Evolutionary conservation across 495 filamentous ascomycete species (phyloP).

Genomic region (Trichocladium antarcticum): DNA sequence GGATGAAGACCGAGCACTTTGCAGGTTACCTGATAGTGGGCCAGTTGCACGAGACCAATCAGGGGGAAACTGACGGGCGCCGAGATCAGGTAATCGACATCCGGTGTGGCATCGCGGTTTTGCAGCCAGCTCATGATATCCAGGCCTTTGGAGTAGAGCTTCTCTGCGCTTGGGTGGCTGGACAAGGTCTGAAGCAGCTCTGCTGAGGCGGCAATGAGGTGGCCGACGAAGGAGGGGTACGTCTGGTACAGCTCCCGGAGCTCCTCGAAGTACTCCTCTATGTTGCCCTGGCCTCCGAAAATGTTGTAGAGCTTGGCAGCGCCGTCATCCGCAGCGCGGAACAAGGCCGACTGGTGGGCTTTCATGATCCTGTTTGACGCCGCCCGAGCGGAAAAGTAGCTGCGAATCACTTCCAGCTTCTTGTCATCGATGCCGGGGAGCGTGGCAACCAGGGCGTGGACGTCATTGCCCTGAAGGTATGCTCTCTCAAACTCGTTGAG

Average conservation of each 20-base stretch:
- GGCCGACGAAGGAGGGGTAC: constrained; percentile 81
- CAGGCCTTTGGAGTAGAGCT: constrained; percentile 90
- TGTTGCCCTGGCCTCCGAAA: constrained; percentile 98
- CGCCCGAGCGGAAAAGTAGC: constrained; percentile 82
- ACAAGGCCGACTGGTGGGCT: constrained; percentile 82
- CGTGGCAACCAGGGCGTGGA: constrained; percentile 75
- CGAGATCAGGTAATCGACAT: constrained; percentile 90
- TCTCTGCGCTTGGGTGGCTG: constrained; percentile 73
- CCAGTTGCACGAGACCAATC: constrained; percentile 88
- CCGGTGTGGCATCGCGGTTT: constrained; percentile 75
- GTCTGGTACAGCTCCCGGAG: constrained; percentile 80
- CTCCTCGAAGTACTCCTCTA: constrained; percentile 98
- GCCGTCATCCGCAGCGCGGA: constrained; percentile 73
- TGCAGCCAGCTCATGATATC: constrained; percentile 90
- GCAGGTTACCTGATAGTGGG: constrained; percentile 89
- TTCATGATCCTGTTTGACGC: constrained; percentile 73
- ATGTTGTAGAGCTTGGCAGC: constrained; percentile 76
- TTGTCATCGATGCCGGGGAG: constrained; percentile 82
- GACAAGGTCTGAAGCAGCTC: constrained; percentile 75
- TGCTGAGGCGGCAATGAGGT: constrained; percentile 66
- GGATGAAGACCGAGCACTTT: constrained; percentile 78
- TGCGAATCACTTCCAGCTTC: constrained; percentile 73
- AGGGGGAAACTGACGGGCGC: constrained; percentile 94
- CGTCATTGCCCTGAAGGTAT: constrained; percentile 90
- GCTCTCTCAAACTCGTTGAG: constrained; percentile 92